Evolutionary conservation across 1,284 basidiomycete species (phyloP), one percentile per base, ranked within the genome.

Genomic region (Ceratobasidium theobromae): DNA sequence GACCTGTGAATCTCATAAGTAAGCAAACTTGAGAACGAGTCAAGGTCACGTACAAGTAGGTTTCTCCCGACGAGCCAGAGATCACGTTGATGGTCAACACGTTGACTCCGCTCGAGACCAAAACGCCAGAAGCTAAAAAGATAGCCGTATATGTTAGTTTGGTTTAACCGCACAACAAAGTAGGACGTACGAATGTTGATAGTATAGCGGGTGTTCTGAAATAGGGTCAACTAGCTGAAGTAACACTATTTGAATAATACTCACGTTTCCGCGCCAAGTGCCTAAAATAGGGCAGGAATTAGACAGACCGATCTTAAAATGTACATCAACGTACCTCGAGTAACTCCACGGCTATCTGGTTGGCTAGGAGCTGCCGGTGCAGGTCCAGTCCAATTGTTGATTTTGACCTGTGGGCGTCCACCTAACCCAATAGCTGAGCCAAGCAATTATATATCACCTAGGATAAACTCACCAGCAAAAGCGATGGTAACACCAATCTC

Each of bases 271-370:
- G n/a, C 28, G 38, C 23, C 52, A 55, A 11, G 65, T 57, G 18
- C 54, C 27, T 54, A 3, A 35, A 9, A 35, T 16, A 49, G 46
- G n/a, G 28, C 35, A 23, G 21, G 16, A 21, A 14, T 23, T 14
- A 33, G 23, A 3, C 11, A 30, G 33, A n/a, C 12, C 11, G 11
- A 8, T 16, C 16, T n/a, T 41, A 18, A 11, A 38, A 28, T 32
- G 4, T 4, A 45, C 6, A 23, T 12, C 6, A 23, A 54, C 28
- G 4, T 54, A 38, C 65, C 65, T 1, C 65, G 65, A 67, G 65
- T 67, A 27, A 58, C 27, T n/a, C 65, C 53, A 38, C 53, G 65
- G 45, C 53, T 48, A 33, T 67, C 41, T 12, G 49, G 40, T 41
- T 66, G 27, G 21, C 30, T 41, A 45, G 65, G 65, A 33, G 53